Conservation (phyloP, 1,139 yeast species). For the Magnusiomyces sp. region DNA sequence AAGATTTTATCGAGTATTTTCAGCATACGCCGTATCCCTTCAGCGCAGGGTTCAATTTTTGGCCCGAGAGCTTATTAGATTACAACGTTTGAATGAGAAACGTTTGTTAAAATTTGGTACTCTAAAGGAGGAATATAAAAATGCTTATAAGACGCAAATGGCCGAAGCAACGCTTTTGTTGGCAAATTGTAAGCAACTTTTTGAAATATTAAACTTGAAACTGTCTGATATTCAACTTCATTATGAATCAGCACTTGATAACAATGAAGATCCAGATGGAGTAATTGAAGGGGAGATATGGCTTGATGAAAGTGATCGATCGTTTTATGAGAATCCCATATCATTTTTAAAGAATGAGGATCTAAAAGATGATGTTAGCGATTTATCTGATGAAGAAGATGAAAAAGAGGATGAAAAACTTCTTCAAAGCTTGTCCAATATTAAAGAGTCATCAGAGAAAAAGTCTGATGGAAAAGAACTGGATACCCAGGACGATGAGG, state of each 20-base stretch:
- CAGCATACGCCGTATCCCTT: slow-evolving; percentile 42
- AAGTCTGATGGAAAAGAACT: slow-evolving; percentile 7
- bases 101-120: slow-evolving; percentile 12
- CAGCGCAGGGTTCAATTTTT: slow-evolving; percentile 34
- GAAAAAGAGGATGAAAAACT: slow-evolving; percentile 11
- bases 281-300: slow-evolving; percentile 13
- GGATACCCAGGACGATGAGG: slow-evolving; percentile 10
- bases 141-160: slow-evolving; percentile 5
- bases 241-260: slow-evolving; percentile 8
- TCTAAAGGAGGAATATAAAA: slow-evolving; percentile 6
- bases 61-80: slow-evolving; percentile 20
- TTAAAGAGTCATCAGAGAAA: slow-evolving; percentile 9
- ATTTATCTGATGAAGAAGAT: slow-evolving; percentile 8
- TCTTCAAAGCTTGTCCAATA: slow-evolving; percentile 1
- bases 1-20: slow-evolving; percentile 34
- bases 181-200: slow-evolving; percentile 9
- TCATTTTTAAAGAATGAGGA: slow-evolving; percentile 9
- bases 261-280: slow-evolving; percentile 22
- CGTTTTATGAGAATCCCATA: slow-evolving; percentile 14
- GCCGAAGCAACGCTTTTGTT: slow-evolving; percentile 11
- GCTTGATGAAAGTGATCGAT: slow-evolving; percentile 15
- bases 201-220: slow-evolving; percentile 9
- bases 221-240: slow-evolving; percentile 8
- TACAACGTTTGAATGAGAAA: slow-evolving; percentile 12
- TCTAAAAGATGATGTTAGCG: slow-evolving; percentile 9